Percentiles rank a stretch among this genome's conserved stretches.
phyloP scores from a whole-genome alignment of 371 early-diverging fungal species.

The Mucor velutinosus region DNA sequence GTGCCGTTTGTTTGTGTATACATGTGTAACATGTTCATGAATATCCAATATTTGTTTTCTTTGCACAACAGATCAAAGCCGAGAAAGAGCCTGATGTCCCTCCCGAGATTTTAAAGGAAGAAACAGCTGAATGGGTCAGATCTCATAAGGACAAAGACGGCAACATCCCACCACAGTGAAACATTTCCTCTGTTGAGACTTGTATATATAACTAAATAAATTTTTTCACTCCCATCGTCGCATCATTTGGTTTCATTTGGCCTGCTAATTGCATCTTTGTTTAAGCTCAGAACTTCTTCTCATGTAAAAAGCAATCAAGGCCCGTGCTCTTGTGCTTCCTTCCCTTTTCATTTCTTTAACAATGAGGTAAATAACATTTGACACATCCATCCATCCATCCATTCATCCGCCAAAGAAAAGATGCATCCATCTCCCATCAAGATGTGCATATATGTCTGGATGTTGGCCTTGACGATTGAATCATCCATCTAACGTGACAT shows the following conservation, averaged over 20 bases:
- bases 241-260: background rate
- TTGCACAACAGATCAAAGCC: conserved; percentile 16
- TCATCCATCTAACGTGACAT: background rate
- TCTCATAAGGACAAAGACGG: conserved; percentile 3
- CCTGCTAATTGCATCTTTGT: background rate
- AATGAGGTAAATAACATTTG: conserved; percentile 24
- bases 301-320: background rate
- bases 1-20: background rate
- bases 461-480: background rate
- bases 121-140: conserved; percentile 19
- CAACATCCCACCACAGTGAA: background rate
- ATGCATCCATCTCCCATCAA: conserved; percentile 7
- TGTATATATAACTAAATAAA: background rate
- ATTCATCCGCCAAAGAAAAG: conserved; percentile 8
- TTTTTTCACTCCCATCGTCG: background rate
- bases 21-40: background rate
- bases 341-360: conserved; percentile 18
- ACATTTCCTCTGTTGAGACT: background rate
- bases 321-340: conserved; percentile 22
- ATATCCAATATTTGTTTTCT: background rate
- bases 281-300: background rate
- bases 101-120: conserved; percentile 13
- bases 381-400: conserved; percentile 15
- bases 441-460: background rate
- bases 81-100: conserved; percentile 10